These are phyloP conservation scores for Quercus ilex DNA, from an alignment of 306 rosid genomes.

Conservation along the genomic window DNA sequence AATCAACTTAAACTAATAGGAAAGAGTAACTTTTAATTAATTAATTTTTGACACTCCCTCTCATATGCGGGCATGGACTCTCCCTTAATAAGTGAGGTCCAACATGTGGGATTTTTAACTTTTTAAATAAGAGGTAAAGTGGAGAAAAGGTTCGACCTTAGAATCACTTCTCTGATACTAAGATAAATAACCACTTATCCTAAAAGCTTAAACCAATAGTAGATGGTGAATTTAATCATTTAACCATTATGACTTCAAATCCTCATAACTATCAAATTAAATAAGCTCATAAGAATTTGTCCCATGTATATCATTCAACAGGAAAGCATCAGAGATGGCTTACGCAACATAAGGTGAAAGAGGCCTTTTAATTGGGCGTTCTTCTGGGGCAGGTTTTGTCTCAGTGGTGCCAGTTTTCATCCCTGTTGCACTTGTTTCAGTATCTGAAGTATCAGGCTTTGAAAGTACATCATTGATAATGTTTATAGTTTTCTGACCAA, in stretches of 20 bases:
- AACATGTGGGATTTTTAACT: too few relatives aligned
- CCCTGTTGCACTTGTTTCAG: constrained; percentile 22
- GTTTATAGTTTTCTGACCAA: constrained; percentile 11
- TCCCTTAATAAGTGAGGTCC: too few relatives aligned
- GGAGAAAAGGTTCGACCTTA: too few relatives aligned
- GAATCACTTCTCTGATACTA: too few relatives aligned
- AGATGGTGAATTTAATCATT: too few relatives aligned
- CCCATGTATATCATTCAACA: background rate
- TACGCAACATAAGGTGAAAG: constrained; percentile 67
- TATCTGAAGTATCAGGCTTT: constrained; percentile 26
- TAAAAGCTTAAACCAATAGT: too few relatives aligned
- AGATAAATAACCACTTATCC: too few relatives aligned
- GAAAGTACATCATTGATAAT: constrained; percentile 21
- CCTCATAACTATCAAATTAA: constrained; percentile 42
- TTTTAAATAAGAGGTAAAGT: too few relatives aligned
- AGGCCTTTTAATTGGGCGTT: constrained; percentile 8
- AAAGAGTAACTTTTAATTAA: too few relatives aligned
- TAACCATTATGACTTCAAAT: constrained; percentile 25
- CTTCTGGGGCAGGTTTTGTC: constrained; percentile 30
- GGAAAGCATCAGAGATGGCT: constrained; percentile 17
- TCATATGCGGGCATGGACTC: too few relatives aligned
- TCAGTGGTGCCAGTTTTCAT: constrained; percentile 22
- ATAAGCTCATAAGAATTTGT: background rate
- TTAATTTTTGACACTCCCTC: too few relatives aligned
- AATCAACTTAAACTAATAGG: too few relatives aligned